Evolutionary conservation across 345 rosid genomes (phyloP), one percentile per base, ranked within the genome.

Genomic region (Euphorbia lathyris): DNA sequence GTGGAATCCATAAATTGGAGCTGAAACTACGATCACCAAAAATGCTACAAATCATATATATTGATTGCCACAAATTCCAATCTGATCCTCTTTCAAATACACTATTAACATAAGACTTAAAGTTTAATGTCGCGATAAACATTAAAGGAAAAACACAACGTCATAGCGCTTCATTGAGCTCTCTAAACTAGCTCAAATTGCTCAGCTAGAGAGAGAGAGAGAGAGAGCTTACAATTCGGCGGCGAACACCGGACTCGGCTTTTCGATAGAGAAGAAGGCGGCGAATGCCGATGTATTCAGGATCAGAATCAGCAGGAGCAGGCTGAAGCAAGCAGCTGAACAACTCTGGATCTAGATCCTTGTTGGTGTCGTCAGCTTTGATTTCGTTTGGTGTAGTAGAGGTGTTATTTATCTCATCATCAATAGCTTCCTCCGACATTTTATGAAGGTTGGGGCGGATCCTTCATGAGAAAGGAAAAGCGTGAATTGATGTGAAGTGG

Each of bases 291-390:
- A 88, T 34, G 63, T 90, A 95, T 9, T 75, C 79, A 20, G 88
- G 90, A 86, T 85, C 91, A 71, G 83, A 85, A 65, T 87, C 87
- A 60, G 90, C 12, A 56, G 75, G 76, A 30, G 67, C 60, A 2
- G 99, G 93, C 38, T 95, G 97, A 76, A 95, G 88, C 85, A 88
- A 78, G 78, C 97, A 90, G 69, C 90, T 66, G 70, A 91, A 81
- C 63, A 88, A 72, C 78, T 87, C 97, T 14, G 81, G 92, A 88
- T 88, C 96, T 72, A 78, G 77, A 3, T 58, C 67, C 42, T 67
- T 76, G 75, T 58, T 76, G 23, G 69, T 75, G 23, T 53, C 27
- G 57, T 23, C 27, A 23, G 20, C 56, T 56, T 47, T 57, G 55
- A 64, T 68, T 45, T 30, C 73, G 58, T 58, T 66, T 72, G 74